These are phyloP conservation scores for Scheffersomyces quercinus DNA, from an alignment of 1,139 yeast species.

Conservation along the genomic window DNA sequence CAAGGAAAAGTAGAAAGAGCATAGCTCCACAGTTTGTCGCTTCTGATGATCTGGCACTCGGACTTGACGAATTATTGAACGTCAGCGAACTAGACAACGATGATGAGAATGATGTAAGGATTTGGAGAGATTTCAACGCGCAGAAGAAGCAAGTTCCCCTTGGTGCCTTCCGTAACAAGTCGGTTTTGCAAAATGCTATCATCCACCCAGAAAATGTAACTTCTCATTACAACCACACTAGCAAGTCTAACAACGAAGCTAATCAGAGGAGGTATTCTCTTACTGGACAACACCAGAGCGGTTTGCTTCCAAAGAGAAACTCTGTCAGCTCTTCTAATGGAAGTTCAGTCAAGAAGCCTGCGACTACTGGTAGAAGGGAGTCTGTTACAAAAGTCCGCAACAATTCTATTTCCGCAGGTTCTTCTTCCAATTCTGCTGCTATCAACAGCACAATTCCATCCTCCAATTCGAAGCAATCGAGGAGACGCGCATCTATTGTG, in stretches of 20 bases:
- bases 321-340: conserved; percentile 7
- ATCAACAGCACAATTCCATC: conserved; percentile 12
- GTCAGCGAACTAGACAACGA: conserved; percentile 87
- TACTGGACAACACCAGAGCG: conserved; percentile 9
- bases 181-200: conserved; percentile 39
- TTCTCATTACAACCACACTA: conserved; percentile 24
- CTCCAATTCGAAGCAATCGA: conserved; percentile 27
- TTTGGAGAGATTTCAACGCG: conserved; percentile 55
- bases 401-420: conserved; percentile 6
- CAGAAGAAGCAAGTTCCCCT: conserved; percentile 68
- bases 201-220: conserved; percentile 24
- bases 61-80: conserved; percentile 81
- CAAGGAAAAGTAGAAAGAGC: conserved; percentile 23
- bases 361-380: conserved; percentile 7
- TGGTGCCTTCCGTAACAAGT: conserved; percentile 87
- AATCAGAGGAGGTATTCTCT: conserved; percentile 16
- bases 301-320: conserved; percentile 8
- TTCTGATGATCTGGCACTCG: conserved; percentile 61
- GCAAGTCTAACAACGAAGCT: conserved; percentile 20
- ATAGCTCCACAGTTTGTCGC: conserved; percentile 15
- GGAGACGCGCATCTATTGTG: conserved; percentile 62
- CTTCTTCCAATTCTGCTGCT: conserved; percentile 6
- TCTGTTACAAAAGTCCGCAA: no score
- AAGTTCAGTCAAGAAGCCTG: conserved; percentile 2
- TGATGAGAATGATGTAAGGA: conserved; percentile 54